A percentile compares a stretch with the other conserved stretches of the same genome.
Conservation (phyloP, 495 filamentous ascomycete genomes). For the Aspergillus bridgeri region DNA sequence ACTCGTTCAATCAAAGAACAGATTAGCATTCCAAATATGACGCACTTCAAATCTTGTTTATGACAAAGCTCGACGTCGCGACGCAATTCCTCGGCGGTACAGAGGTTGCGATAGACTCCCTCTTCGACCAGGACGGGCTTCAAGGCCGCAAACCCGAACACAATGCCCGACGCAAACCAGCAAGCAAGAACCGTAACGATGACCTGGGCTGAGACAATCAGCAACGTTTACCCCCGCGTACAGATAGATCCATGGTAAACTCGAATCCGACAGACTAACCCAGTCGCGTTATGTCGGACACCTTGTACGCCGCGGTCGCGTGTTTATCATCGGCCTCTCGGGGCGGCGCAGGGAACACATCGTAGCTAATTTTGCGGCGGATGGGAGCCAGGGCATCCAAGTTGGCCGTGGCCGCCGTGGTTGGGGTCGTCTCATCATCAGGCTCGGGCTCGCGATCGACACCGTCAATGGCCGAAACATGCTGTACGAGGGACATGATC, state of each 20-base stretch:
- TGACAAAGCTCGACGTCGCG: slow-evolving; percentile 53
- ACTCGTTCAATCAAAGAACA: neutral
- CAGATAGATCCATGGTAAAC: slow-evolving; percentile 1
- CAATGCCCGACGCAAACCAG: slow-evolving; percentile 62
- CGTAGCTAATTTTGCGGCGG: slow-evolving; percentile 31
- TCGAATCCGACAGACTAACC: slow-evolving; percentile 25
- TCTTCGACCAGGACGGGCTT: slow-evolving; percentile 66
- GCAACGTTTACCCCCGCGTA: neutral
- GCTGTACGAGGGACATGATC: slow-evolving; percentile 43
- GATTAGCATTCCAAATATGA: slow-evolving; percentile 10
- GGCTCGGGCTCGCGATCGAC: slow-evolving; percentile 33
- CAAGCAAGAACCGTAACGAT: slow-evolving; percentile 56
- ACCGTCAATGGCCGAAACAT: slow-evolving; percentile 39
- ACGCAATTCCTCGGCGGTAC: slow-evolving; percentile 43
- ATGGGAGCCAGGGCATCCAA: slow-evolving; percentile 15
- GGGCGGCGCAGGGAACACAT: slow-evolving; percentile 26
- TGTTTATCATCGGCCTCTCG: slow-evolving; percentile 22
- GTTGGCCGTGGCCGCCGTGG: slow-evolving; percentile 4
- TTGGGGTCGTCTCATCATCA: slow-evolving; percentile 10
- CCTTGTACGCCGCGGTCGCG: slow-evolving; percentile 47
- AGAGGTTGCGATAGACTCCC: slow-evolving; percentile 60
- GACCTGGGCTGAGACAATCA: slow-evolving; percentile 51
- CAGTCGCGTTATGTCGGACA: slow-evolving; percentile 49
- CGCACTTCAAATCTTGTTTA: slow-evolving; percentile 61
- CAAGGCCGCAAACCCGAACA: slow-evolving; percentile 72